Base-by-base conservation (phyloP, 352 stramenopile genomes). In the Phytophthora pisi region DNA sequence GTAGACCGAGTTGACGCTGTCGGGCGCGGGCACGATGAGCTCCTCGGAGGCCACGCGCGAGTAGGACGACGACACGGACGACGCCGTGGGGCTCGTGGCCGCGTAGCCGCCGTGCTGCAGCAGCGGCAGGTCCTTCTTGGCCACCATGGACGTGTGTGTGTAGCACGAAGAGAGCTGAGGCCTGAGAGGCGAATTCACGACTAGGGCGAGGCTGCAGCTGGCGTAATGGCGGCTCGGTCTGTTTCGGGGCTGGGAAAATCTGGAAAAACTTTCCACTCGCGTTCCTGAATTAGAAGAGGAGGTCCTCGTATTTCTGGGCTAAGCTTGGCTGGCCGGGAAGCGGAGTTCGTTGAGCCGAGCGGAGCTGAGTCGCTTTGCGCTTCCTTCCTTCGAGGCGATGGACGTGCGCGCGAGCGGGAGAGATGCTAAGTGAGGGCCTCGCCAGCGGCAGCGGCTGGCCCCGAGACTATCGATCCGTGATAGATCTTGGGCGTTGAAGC, bases 1-100 rank as follows among this genome's bases (percentile, higher is more conserved):
- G 73, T 93, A 95, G 57, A 95, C 81, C 60, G 87, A 92, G 72
- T 88, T 92, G 66, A 90, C 81, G 52, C 79, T 84, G 70, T 92
- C 87, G 0, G 78, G 72, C 3, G 78, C 74, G 1, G 87, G 87
- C 51, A 95, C 84, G n/a, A 95, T 85, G 50, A 95, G 82, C 51
- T 91, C 84, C 57, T 95, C 83, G 28, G 83, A 92, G 24, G 87
- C 86, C 53, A 92, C 71, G 24, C 86, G 83, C 20, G 84, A 77
- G 64, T 81, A 81, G 38, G 78, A 77, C 9, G 76, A 84, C 46
- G 79, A 84, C 53, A 81, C 76, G 54, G 75, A 81, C 57, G 79
- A 87, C n/a, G 69, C 68, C 56, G 72, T 77, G 40, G 67, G 74
- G 61, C 71, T 79, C 45, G 71, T 68, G 50, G 64, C 67, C 36